Percentiles rank a stretch among this genome's conserved stretches.
These are phyloP conservation scores for Penicillium goetzii DNA, from an alignment of 495 filamentous ascomycete species.

Conservation along the genomic window DNA sequence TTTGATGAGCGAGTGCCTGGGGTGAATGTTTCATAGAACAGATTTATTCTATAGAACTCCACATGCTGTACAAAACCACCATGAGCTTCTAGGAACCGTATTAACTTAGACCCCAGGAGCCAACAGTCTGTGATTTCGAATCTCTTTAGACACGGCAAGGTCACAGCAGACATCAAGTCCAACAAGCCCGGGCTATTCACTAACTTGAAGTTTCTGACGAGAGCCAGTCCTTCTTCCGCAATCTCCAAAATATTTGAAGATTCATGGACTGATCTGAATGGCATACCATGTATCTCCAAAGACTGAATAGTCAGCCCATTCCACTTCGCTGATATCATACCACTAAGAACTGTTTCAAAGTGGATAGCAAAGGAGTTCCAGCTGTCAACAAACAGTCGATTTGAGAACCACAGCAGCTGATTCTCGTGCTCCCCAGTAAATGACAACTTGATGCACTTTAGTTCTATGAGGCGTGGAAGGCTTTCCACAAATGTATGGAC, in stretches of 20 bases:
- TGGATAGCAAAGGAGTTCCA: background rate
- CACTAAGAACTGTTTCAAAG: background rate
- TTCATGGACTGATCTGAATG: background rate
- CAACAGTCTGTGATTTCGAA: background rate
- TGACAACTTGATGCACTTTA: background rate
- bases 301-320: background rate
- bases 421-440: background rate
- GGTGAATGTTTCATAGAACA: background rate
- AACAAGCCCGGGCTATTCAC: background rate
- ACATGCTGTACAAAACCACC: background rate
- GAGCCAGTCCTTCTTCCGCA: background rate
- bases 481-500: background rate
- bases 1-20: background rate
- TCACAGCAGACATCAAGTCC: background rate
- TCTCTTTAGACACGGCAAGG: background rate
- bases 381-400: background rate
- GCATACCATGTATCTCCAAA: background rate
- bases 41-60: background rate
- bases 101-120: background rate
- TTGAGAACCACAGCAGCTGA: background rate
- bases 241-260: background rate
- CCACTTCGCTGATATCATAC: background rate
- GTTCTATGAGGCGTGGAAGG: background rate
- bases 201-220: background rate
- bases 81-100: background rate